Evolutionary conservation across 2,329 filamentous ascomycete species (phyloP).

Genomic region (Chalaropsis ovoidea): DNA sequence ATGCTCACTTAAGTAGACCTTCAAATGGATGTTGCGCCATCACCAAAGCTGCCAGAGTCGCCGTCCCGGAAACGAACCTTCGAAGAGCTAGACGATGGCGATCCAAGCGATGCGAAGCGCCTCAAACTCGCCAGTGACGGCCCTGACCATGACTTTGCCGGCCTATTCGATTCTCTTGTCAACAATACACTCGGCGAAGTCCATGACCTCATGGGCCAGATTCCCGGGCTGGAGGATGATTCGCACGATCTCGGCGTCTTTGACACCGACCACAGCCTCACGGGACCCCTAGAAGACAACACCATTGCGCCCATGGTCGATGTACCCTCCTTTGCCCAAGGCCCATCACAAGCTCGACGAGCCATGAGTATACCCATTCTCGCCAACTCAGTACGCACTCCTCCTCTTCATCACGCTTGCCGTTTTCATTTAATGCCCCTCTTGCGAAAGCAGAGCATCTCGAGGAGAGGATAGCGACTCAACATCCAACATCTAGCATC

Average conservation of each 20-base stretch:
- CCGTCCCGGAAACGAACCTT: slow-evolving; percentile 21
- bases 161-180: slow-evolving; percentile 30
- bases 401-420: neutral
- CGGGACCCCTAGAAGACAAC: slow-evolving; percentile 29
- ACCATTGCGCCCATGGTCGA: slow-evolving; percentile 29
- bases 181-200: slow-evolving; percentile 37
- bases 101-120: slow-evolving; percentile 23
- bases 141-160: slow-evolving; percentile 16
- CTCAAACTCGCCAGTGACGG: slow-evolving; percentile 22
- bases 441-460: too few species aligned
- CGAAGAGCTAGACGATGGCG: slow-evolving; percentile 12
- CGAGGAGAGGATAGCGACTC: neutral
- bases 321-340: slow-evolving; percentile 31
- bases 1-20: neutral
- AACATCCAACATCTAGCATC: neutral
- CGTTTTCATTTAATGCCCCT: neutral
- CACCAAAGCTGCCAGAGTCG: slow-evolving; percentile 15
- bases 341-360: slow-evolving; percentile 35
- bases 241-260: slow-evolving; percentile 29
- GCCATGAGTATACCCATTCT: slow-evolving; percentile 35
- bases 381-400: slow-evolving; percentile 35
- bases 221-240: slow-evolving; percentile 27
- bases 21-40: slow-evolving; percentile 12
- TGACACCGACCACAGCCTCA: slow-evolving; percentile 32
- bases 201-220: slow-evolving; percentile 33